Evolutionary conservation across 148 eudicot species (phyloP).

Genomic region (Amaranthus hypochondriacus): DNA sequence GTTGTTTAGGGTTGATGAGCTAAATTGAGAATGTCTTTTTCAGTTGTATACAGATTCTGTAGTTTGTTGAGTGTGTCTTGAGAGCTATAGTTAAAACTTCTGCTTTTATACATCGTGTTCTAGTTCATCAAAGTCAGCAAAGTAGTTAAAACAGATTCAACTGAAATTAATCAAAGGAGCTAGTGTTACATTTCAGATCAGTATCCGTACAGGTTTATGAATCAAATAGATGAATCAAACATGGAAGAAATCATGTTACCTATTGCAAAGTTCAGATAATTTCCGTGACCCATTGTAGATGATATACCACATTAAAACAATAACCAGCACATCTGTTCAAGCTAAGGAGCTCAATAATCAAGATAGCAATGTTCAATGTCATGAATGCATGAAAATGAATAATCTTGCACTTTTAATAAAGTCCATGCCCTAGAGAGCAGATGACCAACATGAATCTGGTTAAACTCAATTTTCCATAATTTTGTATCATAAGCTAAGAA

Average conservation of each 20-base stretch:
- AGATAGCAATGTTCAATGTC: neutral
- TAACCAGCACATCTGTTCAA: slow-evolving; percentile 31
- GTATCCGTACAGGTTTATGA: too few relatives aligned
- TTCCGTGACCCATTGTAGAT: slow-evolving; percentile 34
- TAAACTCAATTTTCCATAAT: too few relatives aligned
- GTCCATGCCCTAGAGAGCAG: neutral
- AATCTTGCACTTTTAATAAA: neutral
- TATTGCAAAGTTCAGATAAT: slow-evolving; percentile 27
- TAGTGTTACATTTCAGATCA: too few relatives aligned
- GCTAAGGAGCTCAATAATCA: slow-evolving; percentile 28
- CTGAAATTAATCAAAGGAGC: too few relatives aligned
- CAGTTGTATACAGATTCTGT: too few relatives aligned
- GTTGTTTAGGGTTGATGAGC: too few relatives aligned
- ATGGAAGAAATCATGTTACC: slow-evolving; percentile 22
- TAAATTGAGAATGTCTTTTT: too few relatives aligned
- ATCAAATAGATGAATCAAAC: neutral
- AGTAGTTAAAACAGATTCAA: too few relatives aligned
- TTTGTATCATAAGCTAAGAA: neutral
- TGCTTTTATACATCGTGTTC: too few relatives aligned
- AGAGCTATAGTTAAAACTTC: too few relatives aligned
- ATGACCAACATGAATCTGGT: neutral
- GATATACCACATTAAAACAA: slow-evolving; percentile 36
- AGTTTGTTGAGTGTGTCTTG: too few relatives aligned
- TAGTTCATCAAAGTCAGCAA: too few relatives aligned
- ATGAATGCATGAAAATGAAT: neutral